phyloP scores from a whole-genome alignment of 2,329 filamentous ascomycete species.

The Sclerotinia minor region DNA sequence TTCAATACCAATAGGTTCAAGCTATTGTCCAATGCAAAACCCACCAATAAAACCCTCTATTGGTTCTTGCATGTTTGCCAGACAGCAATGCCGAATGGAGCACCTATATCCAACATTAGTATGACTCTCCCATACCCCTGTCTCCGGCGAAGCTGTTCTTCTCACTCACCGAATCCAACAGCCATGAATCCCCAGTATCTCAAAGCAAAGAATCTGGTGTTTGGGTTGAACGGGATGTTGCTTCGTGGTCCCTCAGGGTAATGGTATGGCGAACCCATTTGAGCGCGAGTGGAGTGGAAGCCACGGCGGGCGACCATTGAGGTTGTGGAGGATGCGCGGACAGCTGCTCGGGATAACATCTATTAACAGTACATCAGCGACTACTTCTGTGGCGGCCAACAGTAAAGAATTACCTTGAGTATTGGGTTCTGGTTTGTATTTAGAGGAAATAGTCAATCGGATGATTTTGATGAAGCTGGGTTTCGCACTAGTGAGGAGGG shows the following conservation, averaged over 20 bases:
- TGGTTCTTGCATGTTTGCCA: conserved; percentile 47
- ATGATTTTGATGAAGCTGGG: conserved; percentile 31
- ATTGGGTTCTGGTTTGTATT: conserved; percentile 28
- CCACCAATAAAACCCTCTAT: conserved; percentile 26
- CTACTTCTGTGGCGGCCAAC: neutral
- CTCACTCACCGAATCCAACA: conserved; percentile 50
- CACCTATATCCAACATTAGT: conserved; percentile 41
- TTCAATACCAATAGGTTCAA: conserved; percentile 29
- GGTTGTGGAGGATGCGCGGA: conserved; percentile 61
- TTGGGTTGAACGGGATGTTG: conserved; percentile 97
- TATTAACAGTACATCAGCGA: conserved; percentile 44
- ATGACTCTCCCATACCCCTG: conserved; percentile 7
- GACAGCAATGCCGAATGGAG: conserved; percentile 62
- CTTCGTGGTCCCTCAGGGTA: conserved; percentile 93
- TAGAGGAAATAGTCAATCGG: conserved; percentile 26
- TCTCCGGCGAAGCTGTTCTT: neutral
- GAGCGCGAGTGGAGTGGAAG: conserved; percentile 88
- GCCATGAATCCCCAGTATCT: conserved; percentile 79
- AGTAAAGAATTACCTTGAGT: conserved; percentile 17
- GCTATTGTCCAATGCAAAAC: conserved; percentile 8
- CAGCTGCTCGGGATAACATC: conserved; percentile 79
- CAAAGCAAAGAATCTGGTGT: conserved; percentile 79
- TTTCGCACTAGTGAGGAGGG: conserved; percentile 20
- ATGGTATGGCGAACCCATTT: conserved; percentile 90
- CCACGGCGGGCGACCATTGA: conserved; percentile 79